These are phyloP conservation scores for Hansenula sp. DNA, from an alignment of 1,139 yeast genomes.

Conservation along the genomic window DNA sequence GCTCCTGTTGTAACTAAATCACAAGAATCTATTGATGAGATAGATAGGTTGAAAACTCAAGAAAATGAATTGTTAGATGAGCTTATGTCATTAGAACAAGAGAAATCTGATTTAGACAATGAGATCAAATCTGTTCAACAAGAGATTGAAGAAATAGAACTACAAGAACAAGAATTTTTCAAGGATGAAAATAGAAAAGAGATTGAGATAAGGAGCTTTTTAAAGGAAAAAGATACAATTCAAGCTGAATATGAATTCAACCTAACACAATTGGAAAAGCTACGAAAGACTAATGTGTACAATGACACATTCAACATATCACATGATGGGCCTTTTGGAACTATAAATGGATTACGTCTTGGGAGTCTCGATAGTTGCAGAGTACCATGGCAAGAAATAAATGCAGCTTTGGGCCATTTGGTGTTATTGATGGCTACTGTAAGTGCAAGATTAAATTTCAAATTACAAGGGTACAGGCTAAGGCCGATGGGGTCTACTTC, in stretches of 20 bases:
- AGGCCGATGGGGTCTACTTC: constrained; percentile 87
- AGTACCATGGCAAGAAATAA: constrained; percentile 88
- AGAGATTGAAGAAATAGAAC: constrained; percentile 36
- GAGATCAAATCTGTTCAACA: constrained; percentile 35
- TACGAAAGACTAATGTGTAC: constrained; percentile 75
- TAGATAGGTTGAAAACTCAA: constrained; percentile 29
- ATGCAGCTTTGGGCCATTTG: constrained; percentile 89
- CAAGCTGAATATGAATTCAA: constrained; percentile 60
- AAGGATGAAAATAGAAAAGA: constrained; percentile 48
- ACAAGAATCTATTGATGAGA: constrained; percentile 28
- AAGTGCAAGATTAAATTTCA: constrained; percentile 49
- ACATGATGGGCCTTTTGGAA: constrained; percentile 78
- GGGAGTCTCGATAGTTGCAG: constrained; percentile 57
- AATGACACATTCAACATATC: constrained; percentile 79
- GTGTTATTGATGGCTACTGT: constrained; percentile 66
- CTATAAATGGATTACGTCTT: constrained; percentile 78
- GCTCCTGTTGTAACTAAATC: constrained; percentile 32
- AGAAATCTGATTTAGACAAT: constrained; percentile 34
- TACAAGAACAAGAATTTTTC: constrained; percentile 41
- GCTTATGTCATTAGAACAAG: constrained; percentile 40
- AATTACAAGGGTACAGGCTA: constrained; percentile 55
- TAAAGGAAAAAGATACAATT: constrained; percentile 53
- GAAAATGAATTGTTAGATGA: constrained; percentile 36
- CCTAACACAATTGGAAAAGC: constrained; percentile 58
- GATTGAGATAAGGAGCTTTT: constrained; percentile 41